phyloP scores from a whole-genome alignment of 768 basidiomycete species.

The Pholiota molesta region DNA sequence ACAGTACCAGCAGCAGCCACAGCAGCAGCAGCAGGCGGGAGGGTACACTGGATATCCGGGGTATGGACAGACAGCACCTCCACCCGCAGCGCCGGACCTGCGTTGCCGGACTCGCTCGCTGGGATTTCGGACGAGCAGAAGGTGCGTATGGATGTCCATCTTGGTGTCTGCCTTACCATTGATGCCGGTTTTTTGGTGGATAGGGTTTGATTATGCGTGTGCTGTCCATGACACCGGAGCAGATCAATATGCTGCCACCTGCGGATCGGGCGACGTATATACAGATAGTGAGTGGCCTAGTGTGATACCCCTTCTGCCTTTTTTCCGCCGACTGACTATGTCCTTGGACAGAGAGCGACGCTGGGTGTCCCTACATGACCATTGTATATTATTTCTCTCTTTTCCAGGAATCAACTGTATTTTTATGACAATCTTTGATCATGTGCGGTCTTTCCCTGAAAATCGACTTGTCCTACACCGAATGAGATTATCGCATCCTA shows the following conservation, averaged over 20 bases:
- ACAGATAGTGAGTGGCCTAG: constrained; percentile 68
- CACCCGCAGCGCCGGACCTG: constrained; percentile 31
- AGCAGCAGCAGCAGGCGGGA: constrained; percentile 10
- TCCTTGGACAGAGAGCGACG: constrained; percentile 36
- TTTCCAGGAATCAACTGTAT: too few relatives aligned
- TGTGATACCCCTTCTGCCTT: constrained; percentile 2
- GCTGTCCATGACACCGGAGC: constrained; percentile 80
- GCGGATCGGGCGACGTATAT: constrained; percentile 76
- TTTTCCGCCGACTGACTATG: not conserved
- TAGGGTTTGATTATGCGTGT: constrained; percentile 80
- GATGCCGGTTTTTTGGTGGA: constrained; percentile 6
- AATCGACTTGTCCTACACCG: too few relatives aligned
- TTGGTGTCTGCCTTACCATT: constrained; percentile 19
- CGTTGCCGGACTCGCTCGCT: constrained; percentile 55
- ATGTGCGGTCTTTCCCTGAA: too few relatives aligned
- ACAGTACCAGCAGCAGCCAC: constrained; percentile 11
- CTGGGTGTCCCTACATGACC: constrained; percentile 37
- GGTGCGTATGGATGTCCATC: not conserved
- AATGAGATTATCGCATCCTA: too few relatives aligned
- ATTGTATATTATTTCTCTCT: not conserved
- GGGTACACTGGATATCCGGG: constrained; percentile 27
- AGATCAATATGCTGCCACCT: constrained; percentile 76
- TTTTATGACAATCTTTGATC: too few relatives aligned
- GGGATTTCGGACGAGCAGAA: constrained; percentile 65
- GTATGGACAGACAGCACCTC: constrained; percentile 23